These are phyloP conservation scores for Flaveria ramosissima DNA, from an alignment of 129 eudicot species.

Conservation along the genomic window DNA sequence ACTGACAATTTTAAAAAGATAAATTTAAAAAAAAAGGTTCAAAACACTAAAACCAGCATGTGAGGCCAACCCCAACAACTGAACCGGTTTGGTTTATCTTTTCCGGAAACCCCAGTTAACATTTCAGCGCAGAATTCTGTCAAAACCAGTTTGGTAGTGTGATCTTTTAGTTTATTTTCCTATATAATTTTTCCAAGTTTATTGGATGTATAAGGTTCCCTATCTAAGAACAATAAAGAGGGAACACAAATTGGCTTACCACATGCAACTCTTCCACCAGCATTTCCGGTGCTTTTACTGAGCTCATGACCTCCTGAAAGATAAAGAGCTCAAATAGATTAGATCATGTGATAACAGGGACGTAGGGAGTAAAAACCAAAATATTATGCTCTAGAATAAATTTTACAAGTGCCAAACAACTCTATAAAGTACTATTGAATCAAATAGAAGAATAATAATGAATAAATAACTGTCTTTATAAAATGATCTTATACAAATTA, in stretches of 20 bases:
- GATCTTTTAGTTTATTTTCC: not conserved
- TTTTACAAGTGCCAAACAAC: too few species aligned
- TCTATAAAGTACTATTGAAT: too few species aligned
- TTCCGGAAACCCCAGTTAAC: not conserved
- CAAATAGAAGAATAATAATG: not conserved
- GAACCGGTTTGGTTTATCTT: not conserved
- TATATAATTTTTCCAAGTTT: not conserved
- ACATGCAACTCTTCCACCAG: constrained; percentile 91
- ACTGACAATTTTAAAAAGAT: not conserved
- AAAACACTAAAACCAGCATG: too few species aligned
- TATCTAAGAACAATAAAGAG: not conserved
- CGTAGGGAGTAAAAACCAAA: not conserved
- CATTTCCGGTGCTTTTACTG: constrained; percentile 92
- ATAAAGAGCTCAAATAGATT: constrained; percentile 5
- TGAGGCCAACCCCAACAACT: not conserved
- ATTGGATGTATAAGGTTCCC: not conserved
- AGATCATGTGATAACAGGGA: not conserved
- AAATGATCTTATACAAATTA: too few species aligned
- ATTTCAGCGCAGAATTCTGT: not conserved
- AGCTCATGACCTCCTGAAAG: constrained; percentile 88
- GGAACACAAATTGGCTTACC: constrained; percentile 51
- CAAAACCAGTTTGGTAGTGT: not conserved
- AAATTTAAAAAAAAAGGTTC: not conserved
- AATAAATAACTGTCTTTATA: not conserved
- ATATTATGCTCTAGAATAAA: too few species aligned